A percentile compares a stretch with the other conserved stretches of the same genome.
Conservation (phyloP, 495 filamentous ascomycete species). For the Rhypophila decipiens region DNA sequence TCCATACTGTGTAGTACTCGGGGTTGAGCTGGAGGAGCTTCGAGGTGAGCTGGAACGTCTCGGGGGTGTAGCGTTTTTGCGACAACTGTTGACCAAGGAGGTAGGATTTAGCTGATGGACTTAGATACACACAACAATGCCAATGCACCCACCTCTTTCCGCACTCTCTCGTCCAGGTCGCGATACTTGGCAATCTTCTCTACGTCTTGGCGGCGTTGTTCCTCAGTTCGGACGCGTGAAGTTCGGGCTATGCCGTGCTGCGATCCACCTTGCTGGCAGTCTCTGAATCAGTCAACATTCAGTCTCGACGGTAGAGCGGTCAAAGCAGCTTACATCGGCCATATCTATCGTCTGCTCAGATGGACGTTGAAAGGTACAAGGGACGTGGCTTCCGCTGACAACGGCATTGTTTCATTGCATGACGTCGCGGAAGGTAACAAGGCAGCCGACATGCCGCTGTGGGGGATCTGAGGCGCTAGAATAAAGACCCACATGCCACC, state of each 20-base stretch:
- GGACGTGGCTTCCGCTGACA: background rate
- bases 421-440: constrained; percentile 4
- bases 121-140: background rate
- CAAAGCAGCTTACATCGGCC: constrained; percentile 19
- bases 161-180: constrained; percentile 59
- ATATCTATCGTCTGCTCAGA: constrained; percentile 5
- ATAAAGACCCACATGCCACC: background rate
- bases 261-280: constrained; percentile 19
- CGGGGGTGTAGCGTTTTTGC: constrained; percentile 53
- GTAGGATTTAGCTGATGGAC: background rate
- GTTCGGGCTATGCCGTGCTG: constrained; percentile 70
- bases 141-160: constrained; percentile 42
- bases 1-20: constrained; percentile 98
- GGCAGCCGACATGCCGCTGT: background rate
- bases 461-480: background rate
- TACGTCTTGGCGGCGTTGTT: constrained; percentile 61
- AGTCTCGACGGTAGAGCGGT: background rate
- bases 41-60: constrained; percentile 68
- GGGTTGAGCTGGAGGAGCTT: constrained; percentile 81
- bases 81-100: background rate
- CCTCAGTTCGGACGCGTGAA: constrained; percentile 53
- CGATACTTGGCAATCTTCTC: constrained; percentile 74
- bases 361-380: background rate
- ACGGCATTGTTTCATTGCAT: background rate
- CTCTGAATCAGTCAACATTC: constrained; percentile 24